Conservation (phyloP, 257 asterid genomes). For the Gentiana dahurica region DNA sequence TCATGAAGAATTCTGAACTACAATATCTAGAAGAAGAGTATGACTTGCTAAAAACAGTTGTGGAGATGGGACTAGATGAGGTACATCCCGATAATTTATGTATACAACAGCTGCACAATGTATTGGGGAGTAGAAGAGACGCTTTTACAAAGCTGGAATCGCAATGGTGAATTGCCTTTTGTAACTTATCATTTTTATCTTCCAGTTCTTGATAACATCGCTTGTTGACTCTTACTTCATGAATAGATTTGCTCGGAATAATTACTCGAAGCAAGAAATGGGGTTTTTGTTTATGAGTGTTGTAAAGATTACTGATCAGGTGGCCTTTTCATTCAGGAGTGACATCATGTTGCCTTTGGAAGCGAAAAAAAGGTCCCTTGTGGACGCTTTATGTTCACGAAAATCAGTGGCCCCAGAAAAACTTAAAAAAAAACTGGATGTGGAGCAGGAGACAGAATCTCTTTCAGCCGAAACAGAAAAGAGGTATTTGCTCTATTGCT, state of each 20-base stretch:
- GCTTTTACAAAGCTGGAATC: conserved; percentile 37
- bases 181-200: neutral
- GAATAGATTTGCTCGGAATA: neutral
- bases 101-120: conserved; percentile 37
- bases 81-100: conserved; percentile 24
- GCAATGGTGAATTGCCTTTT: conserved; percentile 28
- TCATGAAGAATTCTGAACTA: conserved; percentile 22
- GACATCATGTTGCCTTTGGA: conserved; percentile 26
- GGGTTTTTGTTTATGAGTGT: neutral
- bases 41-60: conserved; percentile 35
- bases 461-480: conserved; percentile 31
- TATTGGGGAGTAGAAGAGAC: conserved; percentile 34
- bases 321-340: conserved; percentile 36
- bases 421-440: conserved; percentile 28
- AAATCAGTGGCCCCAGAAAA: conserved; percentile 40
- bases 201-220: neutral
- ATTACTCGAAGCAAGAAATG: neutral
- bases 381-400: conserved; percentile 24
- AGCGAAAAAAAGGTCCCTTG: conserved; percentile 37
- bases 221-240: neutral
- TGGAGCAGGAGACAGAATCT: conserved; percentile 32
- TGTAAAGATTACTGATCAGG: conserved; percentile 2
- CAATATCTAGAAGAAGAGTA: conserved; percentile 25
- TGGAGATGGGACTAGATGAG: conserved; percentile 29
- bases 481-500: conserved; percentile 29